Conservation (phyloP, 352 stramenopile genomes). For the Phytopythium mirpurense region DNA sequence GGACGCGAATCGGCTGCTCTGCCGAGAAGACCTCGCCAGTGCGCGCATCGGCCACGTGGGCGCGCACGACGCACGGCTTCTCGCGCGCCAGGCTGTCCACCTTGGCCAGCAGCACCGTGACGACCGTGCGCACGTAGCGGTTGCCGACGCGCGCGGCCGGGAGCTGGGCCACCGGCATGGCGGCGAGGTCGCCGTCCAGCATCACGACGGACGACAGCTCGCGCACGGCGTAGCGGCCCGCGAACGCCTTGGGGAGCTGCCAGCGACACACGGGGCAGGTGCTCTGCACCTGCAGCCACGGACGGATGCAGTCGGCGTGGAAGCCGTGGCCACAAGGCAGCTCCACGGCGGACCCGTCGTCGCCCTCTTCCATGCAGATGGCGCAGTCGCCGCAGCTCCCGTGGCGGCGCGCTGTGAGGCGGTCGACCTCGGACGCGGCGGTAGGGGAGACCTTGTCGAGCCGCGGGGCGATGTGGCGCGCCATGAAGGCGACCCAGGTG, state of each 20-base stretch:
- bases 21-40: conserved; percentile 14
- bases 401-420: conserved; percentile 7
- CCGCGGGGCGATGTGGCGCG: conserved; percentile 42
- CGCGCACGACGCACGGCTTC: conserved; percentile 35
- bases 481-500: conserved; percentile 60
- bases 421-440: conserved; percentile 27
- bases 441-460: conserved; percentile 48
- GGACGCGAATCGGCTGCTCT: background rate
- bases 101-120: conserved; percentile 40
- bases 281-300: conserved; percentile 84
- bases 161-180: conserved; percentile 18
- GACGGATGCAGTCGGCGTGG: conserved; percentile 85
- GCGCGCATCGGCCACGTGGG: conserved; percentile 18
- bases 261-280: conserved; percentile 91
- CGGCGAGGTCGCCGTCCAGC: conserved; percentile 17
- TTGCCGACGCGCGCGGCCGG: conserved; percentile 20
- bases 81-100: conserved; percentile 15
- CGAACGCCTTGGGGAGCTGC: conserved; percentile 67
- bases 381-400: conserved; percentile 40
- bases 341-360: conserved; percentile 35
- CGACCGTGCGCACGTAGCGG: conserved; percentile 34
- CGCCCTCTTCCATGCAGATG: conserved; percentile 83
- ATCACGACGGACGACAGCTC: conserved; percentile 39
- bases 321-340: conserved; percentile 90
- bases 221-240: conserved; percentile 43